phyloP scores from a whole-genome alignment of 108 stramenopile genomes.

The Cafeteria roenbergensis region DNA sequence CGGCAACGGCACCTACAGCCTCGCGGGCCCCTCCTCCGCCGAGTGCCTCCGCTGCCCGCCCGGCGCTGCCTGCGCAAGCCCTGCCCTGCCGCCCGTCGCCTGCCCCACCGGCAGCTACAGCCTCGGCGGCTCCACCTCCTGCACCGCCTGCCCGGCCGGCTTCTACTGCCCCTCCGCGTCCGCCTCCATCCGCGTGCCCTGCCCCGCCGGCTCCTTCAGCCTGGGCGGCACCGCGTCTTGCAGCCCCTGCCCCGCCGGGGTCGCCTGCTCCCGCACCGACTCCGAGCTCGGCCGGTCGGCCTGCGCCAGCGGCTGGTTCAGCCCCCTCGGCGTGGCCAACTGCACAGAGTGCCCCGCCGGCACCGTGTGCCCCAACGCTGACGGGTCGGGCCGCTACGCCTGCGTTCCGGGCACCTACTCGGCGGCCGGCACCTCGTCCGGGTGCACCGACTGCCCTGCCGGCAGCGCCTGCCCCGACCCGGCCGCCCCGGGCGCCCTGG shows the following conservation, averaged over 20 bases:
- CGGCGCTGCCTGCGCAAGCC: no score
- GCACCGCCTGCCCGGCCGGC: slow-evolving; percentile 33
- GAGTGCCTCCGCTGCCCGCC: no score
- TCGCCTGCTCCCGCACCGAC: neutral
- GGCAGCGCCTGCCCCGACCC: slow-evolving; percentile 33
- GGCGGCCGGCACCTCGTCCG: neutral
- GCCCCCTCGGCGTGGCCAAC: neutral
- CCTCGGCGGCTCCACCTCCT: neutral
- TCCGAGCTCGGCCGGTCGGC: neutral
- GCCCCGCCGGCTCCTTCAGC: slow-evolving; percentile 28
- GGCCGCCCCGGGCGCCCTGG: neutral
- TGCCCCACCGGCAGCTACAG: slow-evolving; percentile 11
- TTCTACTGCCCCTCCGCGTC: slow-evolving; percentile 23
- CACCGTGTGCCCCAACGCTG: slow-evolving; percentile 21
- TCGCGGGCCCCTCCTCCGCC: neutral
- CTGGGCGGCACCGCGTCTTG: slow-evolving; percentile 13
- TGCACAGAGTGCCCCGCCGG: slow-evolving; percentile 38
- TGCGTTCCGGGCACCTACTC: slow-evolving; percentile 16
- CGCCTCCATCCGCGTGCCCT: slow-evolving; percentile 1
- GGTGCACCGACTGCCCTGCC: slow-evolving; percentile 30
- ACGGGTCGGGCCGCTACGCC: neutral
- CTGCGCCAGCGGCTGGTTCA: neutral
- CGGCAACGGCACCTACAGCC: neutral
- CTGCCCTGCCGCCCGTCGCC: neutral
- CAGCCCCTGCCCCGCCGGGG: slow-evolving; percentile 25